Evolutionary conservation across 1,284 basidiomycete genomes (phyloP).

Genomic region (Mycena sp.): DNA sequence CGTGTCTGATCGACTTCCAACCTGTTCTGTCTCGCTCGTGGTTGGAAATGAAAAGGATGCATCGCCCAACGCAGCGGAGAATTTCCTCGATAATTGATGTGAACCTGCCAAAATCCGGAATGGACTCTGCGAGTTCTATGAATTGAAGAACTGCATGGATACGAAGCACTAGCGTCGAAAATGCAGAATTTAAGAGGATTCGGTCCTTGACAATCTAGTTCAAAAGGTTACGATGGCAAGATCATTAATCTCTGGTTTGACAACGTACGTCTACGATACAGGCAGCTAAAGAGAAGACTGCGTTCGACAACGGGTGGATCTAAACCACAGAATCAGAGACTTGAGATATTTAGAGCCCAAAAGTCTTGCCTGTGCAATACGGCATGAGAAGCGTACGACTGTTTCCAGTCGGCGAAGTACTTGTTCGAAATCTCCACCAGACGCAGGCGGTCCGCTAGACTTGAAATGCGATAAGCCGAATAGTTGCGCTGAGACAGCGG

Average conservation of each 20-base stretch:
- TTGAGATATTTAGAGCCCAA: too few relatives aligned
- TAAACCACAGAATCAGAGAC: background rate
- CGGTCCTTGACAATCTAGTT: background rate
- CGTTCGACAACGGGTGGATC: constrained; percentile 4
- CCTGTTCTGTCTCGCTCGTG: background rate
- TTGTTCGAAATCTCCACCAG: background rate
- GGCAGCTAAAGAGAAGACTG: background rate
- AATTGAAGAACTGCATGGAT: background rate
- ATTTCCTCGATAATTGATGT: background rate
- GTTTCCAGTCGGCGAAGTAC: background rate
- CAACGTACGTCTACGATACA: background rate
- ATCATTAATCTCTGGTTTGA: background rate
- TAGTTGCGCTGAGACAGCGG: background rate
- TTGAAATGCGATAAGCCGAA: background rate
- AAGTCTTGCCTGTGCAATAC: background rate
- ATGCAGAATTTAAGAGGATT: background rate
- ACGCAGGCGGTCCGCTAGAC: background rate
- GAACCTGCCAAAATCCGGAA: background rate
- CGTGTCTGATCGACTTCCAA: background rate
- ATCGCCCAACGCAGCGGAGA: background rate
- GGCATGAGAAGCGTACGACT: background rate
- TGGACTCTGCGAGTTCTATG: background rate
- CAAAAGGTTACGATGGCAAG: background rate
- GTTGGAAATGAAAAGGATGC: background rate
- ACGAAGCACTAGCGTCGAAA: background rate